phyloP scores from a whole-genome alignment of 192 early-diverging fungal species.

The Backusella liffmaniae region DNA sequence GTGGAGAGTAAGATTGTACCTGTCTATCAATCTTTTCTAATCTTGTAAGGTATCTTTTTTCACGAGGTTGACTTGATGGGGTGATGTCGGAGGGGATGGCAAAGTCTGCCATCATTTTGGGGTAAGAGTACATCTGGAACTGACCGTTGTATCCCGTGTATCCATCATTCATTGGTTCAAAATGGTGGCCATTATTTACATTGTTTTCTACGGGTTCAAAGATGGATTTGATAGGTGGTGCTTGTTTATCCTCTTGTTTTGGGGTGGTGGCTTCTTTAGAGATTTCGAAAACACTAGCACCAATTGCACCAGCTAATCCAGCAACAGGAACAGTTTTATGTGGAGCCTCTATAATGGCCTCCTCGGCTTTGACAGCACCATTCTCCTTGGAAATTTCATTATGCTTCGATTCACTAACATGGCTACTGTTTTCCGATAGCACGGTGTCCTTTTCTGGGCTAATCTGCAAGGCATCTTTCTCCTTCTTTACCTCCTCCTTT shows the following conservation, averaged over 20 bases:
- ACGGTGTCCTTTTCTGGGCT: background rate
- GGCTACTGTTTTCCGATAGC: background rate
- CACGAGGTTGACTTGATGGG: background rate
- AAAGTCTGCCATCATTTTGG: background rate
- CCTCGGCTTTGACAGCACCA: background rate
- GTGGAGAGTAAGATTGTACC: constrained; percentile 17
- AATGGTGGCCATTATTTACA: background rate
- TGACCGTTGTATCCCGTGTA: background rate
- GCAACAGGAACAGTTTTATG: background rate
- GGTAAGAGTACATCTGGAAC: background rate
- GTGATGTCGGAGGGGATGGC: background rate
- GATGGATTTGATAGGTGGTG: background rate
- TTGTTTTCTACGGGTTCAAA: background rate
- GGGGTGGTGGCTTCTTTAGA: too few relatives aligned
- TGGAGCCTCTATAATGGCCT: background rate
- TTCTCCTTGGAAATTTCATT: background rate
- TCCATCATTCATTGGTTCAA: background rate
- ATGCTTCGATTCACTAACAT: background rate
- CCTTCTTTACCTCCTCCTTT: background rate
- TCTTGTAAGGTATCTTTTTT: constrained; percentile 14
- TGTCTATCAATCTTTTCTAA: constrained; percentile 24
- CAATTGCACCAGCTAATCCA: background rate
- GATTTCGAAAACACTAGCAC: background rate
- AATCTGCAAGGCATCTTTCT: background rate
- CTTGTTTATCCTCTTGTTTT: background rate